These are phyloP conservation scores for Anisodus acutangulus DNA, from an alignment of 257 asterid species.

Conservation along the genomic window DNA sequence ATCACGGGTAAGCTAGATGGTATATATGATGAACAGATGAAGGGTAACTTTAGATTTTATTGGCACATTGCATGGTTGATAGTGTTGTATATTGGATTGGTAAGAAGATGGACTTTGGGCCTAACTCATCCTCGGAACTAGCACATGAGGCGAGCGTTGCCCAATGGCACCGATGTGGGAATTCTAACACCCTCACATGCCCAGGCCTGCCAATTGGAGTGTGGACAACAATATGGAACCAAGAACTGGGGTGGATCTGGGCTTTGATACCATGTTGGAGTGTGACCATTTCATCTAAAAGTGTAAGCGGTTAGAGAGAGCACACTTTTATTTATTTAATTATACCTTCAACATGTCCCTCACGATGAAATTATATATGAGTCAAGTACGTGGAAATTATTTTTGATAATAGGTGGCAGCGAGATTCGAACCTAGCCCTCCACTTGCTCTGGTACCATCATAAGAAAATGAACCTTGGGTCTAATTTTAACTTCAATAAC, in stretches of 20 bases:
- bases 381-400: background rate
- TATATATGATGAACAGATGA: background rate
- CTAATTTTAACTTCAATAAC: background rate
- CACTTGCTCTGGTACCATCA: background rate
- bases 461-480: background rate
- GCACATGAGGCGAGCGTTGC: background rate
- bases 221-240: background rate
- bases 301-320: background rate
- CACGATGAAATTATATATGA: background rate
- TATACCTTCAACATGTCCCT: background rate
- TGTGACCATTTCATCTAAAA: background rate
- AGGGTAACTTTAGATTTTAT: background rate
- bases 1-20: background rate
- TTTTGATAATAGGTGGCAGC: background rate
- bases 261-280: background rate
- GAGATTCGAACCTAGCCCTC: background rate
- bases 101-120: background rate
- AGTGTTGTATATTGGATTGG: background rate
- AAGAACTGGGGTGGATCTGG: background rate
- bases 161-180: too few species aligned
- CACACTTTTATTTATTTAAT: background rate
- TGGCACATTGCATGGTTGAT: background rate
- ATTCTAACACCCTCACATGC: background rate
- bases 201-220: background rate
- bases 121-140: background rate